A percentile compares a stretch with the other conserved stretches of the same genome.
Evolutionary conservation across 2,329 filamentous ascomycete genomes (phyloP).

Genomic region (Botrytis byssoidea): DNA sequence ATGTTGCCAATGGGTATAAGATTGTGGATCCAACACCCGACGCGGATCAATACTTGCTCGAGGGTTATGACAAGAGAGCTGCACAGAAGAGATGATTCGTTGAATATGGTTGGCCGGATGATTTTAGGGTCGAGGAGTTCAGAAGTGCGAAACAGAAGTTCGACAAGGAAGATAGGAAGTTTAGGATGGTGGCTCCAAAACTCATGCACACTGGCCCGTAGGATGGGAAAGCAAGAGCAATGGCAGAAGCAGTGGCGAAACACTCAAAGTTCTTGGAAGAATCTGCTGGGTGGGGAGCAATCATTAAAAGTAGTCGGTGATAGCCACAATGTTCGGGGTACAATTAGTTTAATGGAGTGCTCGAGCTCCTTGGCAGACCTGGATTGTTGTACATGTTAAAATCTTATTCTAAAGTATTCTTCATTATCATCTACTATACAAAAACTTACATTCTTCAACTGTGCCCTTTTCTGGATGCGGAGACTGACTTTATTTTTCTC

Average conservation of each 20-base stretch:
- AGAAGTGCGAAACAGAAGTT: background rate
- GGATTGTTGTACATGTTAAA: too few species aligned
- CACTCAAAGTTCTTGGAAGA: conserved; percentile 14
- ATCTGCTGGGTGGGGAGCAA: conserved; percentile 5
- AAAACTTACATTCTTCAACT: too few species aligned
- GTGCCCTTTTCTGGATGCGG: too few species aligned
- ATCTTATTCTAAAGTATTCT: too few species aligned
- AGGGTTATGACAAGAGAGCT: background rate
- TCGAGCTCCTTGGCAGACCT: too few species aligned
- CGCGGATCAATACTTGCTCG: background rate
- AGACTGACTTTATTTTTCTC: background rate
- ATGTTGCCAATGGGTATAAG: background rate
- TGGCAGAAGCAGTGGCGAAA: background rate
- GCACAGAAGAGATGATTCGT: background rate
- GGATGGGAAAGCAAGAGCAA: background rate
- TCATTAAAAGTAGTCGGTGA: background rate
- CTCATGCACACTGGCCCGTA: background rate
- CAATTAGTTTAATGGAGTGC: too few species aligned
- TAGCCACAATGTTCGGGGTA: too few species aligned
- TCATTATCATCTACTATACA: too few species aligned
- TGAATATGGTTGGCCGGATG: background rate
- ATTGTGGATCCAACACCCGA: conserved; percentile 6
- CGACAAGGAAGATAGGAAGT: background rate
- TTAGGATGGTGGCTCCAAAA: background rate
- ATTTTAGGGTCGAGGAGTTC: background rate